Percentiles rank a stretch among this genome's conserved stretches.
These are phyloP conservation scores for Colletotrichum trifolii DNA, from an alignment of 2,329 filamentous ascomycete species.

Conservation along the genomic window DNA sequence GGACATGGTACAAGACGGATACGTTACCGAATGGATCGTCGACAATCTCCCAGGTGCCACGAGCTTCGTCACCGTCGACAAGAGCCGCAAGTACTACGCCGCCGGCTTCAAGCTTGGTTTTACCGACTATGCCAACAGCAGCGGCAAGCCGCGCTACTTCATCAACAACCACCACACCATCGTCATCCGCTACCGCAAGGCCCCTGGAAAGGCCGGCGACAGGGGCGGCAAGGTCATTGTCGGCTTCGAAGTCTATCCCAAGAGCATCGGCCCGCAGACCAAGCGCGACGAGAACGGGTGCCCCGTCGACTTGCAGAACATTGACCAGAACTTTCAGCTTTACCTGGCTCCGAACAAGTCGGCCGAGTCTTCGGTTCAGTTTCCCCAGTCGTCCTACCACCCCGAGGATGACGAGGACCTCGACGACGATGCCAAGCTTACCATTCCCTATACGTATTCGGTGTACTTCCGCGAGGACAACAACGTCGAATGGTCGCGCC, in stretches of 20 bases:
- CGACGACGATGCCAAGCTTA: constrained; percentile 73
- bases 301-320: constrained; percentile 72
- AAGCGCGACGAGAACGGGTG: constrained; percentile 74
- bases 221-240: constrained; percentile 83
- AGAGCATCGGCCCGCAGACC: constrained; percentile 75
- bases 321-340: constrained; percentile 75
- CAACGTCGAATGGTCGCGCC: constrained; percentile 81
- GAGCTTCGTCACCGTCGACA: constrained; percentile 88
- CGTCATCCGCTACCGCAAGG: constrained; percentile 80
- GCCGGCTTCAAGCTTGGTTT: constrained; percentile 91
- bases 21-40: constrained; percentile 93
- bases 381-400: constrained; percentile 69
- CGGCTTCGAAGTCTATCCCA: constrained; percentile 90
- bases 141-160: constrained; percentile 73
- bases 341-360: constrained; percentile 73
- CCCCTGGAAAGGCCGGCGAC: constrained; percentile 74
- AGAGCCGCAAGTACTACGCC: constrained; percentile 87
- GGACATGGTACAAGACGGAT: constrained; percentile 80
- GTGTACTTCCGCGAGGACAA: constrained; percentile 90
- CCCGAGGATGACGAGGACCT: constrained; percentile 66
- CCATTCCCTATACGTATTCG: constrained; percentile 87
- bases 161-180: constrained; percentile 92
- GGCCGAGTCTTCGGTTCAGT: constrained; percentile 55
- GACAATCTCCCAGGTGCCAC: constrained; percentile 92
- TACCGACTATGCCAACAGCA: constrained; percentile 70